phyloP scores from a whole-genome alignment of 148 eudicot species.

The Rhododendron kiyosumense region DNA sequence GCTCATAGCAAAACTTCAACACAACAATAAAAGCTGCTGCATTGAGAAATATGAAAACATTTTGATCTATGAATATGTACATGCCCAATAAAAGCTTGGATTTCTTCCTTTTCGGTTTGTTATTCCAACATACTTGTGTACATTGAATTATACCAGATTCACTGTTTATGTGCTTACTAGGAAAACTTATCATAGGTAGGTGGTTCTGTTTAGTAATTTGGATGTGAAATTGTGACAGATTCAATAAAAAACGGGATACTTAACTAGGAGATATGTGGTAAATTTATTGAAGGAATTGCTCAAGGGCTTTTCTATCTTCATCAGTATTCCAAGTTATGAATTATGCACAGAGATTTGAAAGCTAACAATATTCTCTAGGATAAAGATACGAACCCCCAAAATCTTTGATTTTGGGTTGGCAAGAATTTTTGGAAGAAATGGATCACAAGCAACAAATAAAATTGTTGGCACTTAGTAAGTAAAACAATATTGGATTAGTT shows the following conservation, averaged over 20 bases:
- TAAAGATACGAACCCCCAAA: conserved; percentile 14
- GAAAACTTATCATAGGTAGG: too few relatives aligned
- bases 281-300: conserved; percentile 1
- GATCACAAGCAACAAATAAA: neutral
- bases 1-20: too few relatives aligned
- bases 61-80: too few relatives aligned
- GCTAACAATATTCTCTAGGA: conserved; percentile 28
- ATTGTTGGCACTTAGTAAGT: conserved; percentile 15
- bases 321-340: conserved; percentile 25
- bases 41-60: too few relatives aligned
- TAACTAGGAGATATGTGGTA: neutral
- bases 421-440: neutral
- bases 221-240: neutral
- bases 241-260: neutral
- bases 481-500: neutral
- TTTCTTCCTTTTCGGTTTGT: too few relatives aligned
- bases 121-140: too few relatives aligned
- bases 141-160: too few relatives aligned
- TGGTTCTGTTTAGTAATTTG: neutral
- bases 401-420: conserved; percentile 25
- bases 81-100: too few relatives aligned
- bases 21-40: too few relatives aligned
- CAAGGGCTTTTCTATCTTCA: conserved; percentile 24
- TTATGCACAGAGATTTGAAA: conserved; percentile 36
- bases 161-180: too few relatives aligned